Conservation (phyloP, 1,284 basidiomycete species). For the Rhodotorula sp. region DNA sequence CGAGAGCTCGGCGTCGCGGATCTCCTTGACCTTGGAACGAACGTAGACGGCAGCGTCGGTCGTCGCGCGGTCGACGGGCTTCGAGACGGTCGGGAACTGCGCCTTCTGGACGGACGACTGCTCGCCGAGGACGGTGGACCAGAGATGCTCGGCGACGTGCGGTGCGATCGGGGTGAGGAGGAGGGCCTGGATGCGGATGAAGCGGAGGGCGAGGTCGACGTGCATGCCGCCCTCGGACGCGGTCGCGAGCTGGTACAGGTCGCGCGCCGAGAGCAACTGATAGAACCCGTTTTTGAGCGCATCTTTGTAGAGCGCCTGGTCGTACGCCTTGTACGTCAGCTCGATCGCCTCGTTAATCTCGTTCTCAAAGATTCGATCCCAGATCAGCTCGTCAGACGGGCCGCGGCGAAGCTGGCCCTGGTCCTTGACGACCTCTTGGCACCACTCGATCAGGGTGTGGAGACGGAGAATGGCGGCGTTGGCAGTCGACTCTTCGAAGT, state of each 20-base stretch:
- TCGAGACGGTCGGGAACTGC: conserved; percentile 65
- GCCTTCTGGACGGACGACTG: conserved; percentile 77
- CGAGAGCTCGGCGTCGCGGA: conserved; percentile 81
- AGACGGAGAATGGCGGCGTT: conserved; percentile 96
- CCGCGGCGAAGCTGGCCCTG: conserved; percentile 61
- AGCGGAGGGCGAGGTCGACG: conserved; percentile 67
- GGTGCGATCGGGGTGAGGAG: conserved; percentile 87
- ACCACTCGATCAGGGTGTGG: conserved; percentile 89
- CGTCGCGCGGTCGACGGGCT: conserved; percentile 50
- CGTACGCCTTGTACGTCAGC: conserved; percentile 73
- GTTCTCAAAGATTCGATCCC: conserved; percentile 83
- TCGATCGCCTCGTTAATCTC: conserved; percentile 85
- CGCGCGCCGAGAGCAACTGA: conserved; percentile 86
- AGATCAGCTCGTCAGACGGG: conserved; percentile 56
- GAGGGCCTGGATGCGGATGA: conserved; percentile 77
- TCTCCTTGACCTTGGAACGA: conserved; percentile 77
- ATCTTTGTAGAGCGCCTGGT: conserved; percentile 90
- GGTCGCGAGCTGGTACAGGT: conserved; percentile 93
- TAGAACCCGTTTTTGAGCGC: conserved; percentile 95
- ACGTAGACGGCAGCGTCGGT: conserved; percentile 80
- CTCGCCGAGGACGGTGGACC: conserved; percentile 68
- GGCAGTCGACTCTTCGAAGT: conserved; percentile 98
- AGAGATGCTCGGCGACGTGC: conserved; percentile 92
- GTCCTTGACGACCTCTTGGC: conserved; percentile 55
- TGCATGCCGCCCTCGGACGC: conserved; percentile 82